Conservation (phyloP, 176 grass and related monocot genomes). For the Tuctoria greenei region DNA sequence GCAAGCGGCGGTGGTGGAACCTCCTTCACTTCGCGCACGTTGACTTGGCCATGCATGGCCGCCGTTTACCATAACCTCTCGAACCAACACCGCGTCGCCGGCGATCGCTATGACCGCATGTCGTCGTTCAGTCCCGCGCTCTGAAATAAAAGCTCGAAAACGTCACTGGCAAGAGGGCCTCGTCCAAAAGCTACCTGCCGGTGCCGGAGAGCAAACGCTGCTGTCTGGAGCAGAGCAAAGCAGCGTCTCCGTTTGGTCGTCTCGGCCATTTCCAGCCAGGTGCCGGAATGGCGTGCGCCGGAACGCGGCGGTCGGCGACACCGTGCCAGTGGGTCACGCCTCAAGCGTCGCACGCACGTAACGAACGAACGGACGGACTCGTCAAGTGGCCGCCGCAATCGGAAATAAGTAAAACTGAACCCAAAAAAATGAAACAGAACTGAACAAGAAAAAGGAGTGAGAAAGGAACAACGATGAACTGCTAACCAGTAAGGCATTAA, state of each 20-base stretch:
- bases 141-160: background rate
- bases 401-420: background rate
- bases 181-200: background rate
- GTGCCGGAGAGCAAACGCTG: no score
- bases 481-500: background rate
- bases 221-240: background rate
- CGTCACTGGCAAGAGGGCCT: background rate
- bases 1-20: background rate
- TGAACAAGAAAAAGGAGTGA: background rate
- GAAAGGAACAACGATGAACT: background rate
- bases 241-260: background rate
- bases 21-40: background rate
- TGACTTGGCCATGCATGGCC: background rate
- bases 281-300: background rate
- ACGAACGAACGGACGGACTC: background rate
- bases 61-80: background rate
- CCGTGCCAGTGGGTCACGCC: background rate
- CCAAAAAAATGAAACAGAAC: background rate
- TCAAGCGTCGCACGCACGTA: background rate
- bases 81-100: conserved; percentile 22
- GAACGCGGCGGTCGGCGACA: background rate
- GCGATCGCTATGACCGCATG: background rate
- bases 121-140: background rate
- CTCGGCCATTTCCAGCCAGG: background rate
- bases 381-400: background rate